Evolutionary conservation across 2,329 filamentous ascomycete genomes (phyloP), one percentile per base, ranked within the genome.

Genomic region (Epichloe elymi): DNA sequence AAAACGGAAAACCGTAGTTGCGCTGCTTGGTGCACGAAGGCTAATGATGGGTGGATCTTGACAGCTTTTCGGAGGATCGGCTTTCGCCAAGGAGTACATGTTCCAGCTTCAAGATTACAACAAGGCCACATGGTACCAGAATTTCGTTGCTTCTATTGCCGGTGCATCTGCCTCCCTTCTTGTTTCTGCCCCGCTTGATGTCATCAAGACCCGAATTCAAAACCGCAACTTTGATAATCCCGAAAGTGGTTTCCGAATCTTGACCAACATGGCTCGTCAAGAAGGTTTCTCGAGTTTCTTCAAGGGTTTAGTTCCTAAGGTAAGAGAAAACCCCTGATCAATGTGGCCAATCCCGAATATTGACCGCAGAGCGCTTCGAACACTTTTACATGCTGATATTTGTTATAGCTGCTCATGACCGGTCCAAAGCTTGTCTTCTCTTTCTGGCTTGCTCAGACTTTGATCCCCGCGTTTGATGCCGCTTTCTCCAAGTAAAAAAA

Each of bases 201-300:
- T 97, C 60, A 93, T 97, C 79, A 97, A 97, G 80, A 96, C 91
- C 54, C 83, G 91, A 63, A 95, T 97, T 62, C 91, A 97, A 74
- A 97, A 97, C 79, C 82, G 86, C 65, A 97, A 98, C 76, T 98
- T 98, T 62, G 93, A 98, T 57, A 93, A 95, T 75, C 91, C 91
- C 54, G 89, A 97, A 74, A 86, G 86, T 60, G 93, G 93, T 42
- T 88, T 95, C 78, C 81, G 82, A 63, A 97, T 98, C 61, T 73
- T 98, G 55, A 78, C 82, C 56, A 95, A 89, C 68, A 98, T 98
- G 93, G 80, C 87, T 57, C 87, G 83, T 74, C 81, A 95, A 60
- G 93, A 98, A 71, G 93, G 91, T 20, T 66, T 85, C 53, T 74
- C 77, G 15, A 84, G 85, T 62, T 97, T 98, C 80, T 98, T 98